phyloP scores from a whole-genome alignment of 2,329 filamentous ascomycete species.

The Celoporthe dispersa region DNA sequence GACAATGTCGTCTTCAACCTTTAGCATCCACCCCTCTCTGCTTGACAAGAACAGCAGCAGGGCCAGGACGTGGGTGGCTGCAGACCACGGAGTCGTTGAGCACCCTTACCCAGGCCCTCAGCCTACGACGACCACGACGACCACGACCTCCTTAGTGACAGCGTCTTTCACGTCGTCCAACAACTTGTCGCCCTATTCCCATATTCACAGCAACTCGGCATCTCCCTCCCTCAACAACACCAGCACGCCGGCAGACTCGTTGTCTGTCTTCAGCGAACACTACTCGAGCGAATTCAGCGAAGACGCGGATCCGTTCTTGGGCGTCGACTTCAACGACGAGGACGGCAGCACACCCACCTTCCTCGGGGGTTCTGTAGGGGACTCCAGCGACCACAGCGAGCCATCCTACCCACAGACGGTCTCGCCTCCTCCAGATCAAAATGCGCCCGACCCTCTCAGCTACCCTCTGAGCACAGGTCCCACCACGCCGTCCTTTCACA shows the following conservation, averaged over 20 bases:
- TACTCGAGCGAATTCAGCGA: conserved; percentile 55
- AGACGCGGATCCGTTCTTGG: conserved; percentile 56
- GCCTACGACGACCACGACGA: not conserved
- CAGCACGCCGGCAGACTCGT: conserved; percentile 56
- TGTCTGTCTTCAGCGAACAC: conserved; percentile 49
- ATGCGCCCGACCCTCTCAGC: conserved; percentile 34
- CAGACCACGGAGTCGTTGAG: conserved; percentile 14
- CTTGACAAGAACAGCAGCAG: conserved; percentile 26
- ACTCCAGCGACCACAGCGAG: conserved; percentile 23
- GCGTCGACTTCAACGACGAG: conserved; percentile 51
- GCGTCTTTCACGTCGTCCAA: conserved; percentile 43
- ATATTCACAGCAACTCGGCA: conserved; percentile 43
- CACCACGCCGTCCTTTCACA: conserved; percentile 51
- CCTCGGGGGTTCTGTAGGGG: not conserved
- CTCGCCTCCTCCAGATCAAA: conserved; percentile 21
- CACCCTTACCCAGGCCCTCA: conserved; percentile 27
- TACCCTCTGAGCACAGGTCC: conserved; percentile 58
- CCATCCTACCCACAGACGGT: conserved; percentile 9
- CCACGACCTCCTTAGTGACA: conserved; percentile 33
- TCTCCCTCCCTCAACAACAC: conserved; percentile 45
- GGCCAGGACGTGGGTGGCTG: conserved; percentile 24
- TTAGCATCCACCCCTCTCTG: conserved; percentile 28
- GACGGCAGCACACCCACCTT: conserved; percentile 45
- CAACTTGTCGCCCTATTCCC: conserved; percentile 49
- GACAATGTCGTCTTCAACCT: conserved; percentile 29